Evolutionary conservation across 495 filamentous ascomycete species (phyloP), one percentile per base, ranked within the genome.

Genomic region (Haplographium delicatum): DNA sequence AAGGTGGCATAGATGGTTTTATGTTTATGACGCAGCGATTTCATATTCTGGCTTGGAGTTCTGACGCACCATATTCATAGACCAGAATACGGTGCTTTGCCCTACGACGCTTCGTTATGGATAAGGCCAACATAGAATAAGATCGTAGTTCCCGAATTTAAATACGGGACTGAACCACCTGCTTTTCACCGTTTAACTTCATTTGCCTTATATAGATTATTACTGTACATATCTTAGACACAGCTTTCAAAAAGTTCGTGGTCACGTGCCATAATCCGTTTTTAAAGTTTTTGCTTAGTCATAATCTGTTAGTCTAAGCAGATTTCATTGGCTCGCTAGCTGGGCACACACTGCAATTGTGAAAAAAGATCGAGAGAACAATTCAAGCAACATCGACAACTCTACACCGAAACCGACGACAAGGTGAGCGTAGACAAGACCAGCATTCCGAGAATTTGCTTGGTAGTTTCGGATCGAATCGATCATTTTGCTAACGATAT

Each of bases 381-480:
- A 41, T 38, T 30, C 24, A 51, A 39, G 22, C 22, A 4, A 25
- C 49, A 53, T 57, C 57, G 54, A 47, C 57, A 60, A 53, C 42
- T 40, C 23, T 11, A 53, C 52, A n/a, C 45, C 52, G 37, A 56
- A 43, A 49, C 48, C 51, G 53, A 54, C 53, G 49, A 50, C 48
- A 59, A 59, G 56, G 56, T 59, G 52, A 23, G 56, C 35, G n/a
- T n/a, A n/a, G n/a, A n/a, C n/a, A n/a, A n/a, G n/a, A n/a, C n/a
- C n/a, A n/a, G n/a, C n/a, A n/a, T n/a, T n/a, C n/a, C n/a, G n/a
- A n/a, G n/a, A n/a, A n/a, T n/a, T n/a, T n/a, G n/a, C n/a, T n/a
- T 28, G 16, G 15, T 39, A 49, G 22, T n/a, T 4, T 39, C 28
- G 46, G 34, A 49, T 19, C 1, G 33, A 23, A 39, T 37, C 20